Evolutionary conservation across 345 rosid genomes (phyloP).

Genomic region (Corchorus olitorius): DNA sequence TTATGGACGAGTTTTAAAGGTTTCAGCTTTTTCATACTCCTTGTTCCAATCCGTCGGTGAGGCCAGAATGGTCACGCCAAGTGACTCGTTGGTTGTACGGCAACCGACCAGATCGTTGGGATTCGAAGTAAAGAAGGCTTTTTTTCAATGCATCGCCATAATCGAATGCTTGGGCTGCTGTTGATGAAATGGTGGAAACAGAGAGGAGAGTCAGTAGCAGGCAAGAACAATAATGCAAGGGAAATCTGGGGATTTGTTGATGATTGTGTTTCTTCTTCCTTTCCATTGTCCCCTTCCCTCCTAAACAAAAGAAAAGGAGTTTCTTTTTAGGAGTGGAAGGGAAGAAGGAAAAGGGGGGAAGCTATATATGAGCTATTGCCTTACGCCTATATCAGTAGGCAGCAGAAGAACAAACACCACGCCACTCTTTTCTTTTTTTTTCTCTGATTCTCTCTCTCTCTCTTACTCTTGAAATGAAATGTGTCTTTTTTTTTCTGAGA

Average conservation of each 20-base stretch:
- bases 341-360: background rate
- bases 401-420: background rate
- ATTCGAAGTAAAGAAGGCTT: slow-evolving; percentile 90
- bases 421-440: background rate
- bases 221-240: background rate
- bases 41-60: slow-evolving; percentile 93
- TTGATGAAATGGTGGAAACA: slow-evolving; percentile 16
- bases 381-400: no score
- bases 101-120: slow-evolving; percentile 89
- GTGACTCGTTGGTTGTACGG: slow-evolving; percentile 83
- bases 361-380: background rate
- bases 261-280: background rate
- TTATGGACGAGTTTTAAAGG: no score
- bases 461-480: background rate
- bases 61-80: slow-evolving; percentile 96
- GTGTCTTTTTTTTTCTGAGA: background rate
- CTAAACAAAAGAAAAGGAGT: slow-evolving; percentile 9
- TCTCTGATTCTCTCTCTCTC: background rate
- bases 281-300: slow-evolving; percentile 27
- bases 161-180: slow-evolving; percentile 34
- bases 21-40: slow-evolving; percentile 50
- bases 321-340: slow-evolving; percentile 23
- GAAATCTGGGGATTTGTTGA: slow-evolving; percentile 6
- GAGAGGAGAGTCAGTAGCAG: slow-evolving; percentile 19
- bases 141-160: slow-evolving; percentile 78